Evolutionary conservation across 1,284 basidiomycete species (phyloP), one percentile per base, ranked within the genome.

Genomic region (Moniliella sp.): DNA sequence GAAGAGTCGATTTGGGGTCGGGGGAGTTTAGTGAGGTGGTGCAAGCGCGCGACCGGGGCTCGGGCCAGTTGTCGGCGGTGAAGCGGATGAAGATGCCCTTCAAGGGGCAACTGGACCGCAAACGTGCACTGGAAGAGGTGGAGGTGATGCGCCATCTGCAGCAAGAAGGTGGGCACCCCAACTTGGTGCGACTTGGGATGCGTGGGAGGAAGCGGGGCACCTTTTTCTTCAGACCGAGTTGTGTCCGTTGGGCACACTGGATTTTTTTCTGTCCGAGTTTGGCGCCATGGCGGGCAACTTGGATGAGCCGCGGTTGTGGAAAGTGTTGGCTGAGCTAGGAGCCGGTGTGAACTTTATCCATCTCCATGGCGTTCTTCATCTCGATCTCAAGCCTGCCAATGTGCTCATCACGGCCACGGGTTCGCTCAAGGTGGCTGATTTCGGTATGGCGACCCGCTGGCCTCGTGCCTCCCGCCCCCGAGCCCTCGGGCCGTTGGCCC

Each of bases 381-480:
- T 99, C 35, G 91, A 99, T 64, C 67, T 99, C 48, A 99, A 97
- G 66, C 91, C 91, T 9, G 86, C 81, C 35, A 99, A 99, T 58
- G 76, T 99, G 35, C 83, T 99, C 57, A 71, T 97, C 46, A 84
- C 82, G 2, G 69, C 71, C 15, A 72, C 77, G 37, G 88, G 88
- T 4, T 73, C 78, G 16, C 77, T 99, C 64, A 91, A 86, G 67
- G 86, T 99, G 56, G 84, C 84, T 10, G 91, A 99, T 63, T 97
- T 97, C 67, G 91, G 91, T n/a, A 45, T 59, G 46, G 57, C 57
- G 2, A 49, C 50, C 5, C 37, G 57, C 17, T 59, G 57, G 57
- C 57, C 39, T 42, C 11, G 39, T 40, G 25, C 44, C 46, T 18
- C 39, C 51, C 7, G 21, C 21, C n/a, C n/a, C n/a, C n/a, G n/a